phyloP scores from a whole-genome alignment of 2,329 filamentous ascomycete species.

The Colletotrichum higginsianum region DNA sequence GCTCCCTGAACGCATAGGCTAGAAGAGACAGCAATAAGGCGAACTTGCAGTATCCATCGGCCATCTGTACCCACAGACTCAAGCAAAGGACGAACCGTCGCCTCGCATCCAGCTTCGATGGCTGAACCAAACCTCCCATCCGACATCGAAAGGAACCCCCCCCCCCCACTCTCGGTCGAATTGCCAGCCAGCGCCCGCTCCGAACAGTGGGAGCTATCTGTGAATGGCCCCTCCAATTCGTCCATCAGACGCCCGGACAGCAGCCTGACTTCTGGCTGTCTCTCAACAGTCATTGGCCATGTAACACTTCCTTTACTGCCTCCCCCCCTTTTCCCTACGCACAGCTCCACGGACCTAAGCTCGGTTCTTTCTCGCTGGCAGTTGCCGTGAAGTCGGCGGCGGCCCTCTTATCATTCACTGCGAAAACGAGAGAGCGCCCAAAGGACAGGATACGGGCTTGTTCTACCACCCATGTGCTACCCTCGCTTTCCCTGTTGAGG shows the following conservation, averaged over 20 bases:
- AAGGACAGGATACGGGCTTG: slow-evolving; percentile 40
- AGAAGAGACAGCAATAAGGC: slow-evolving; percentile 27
- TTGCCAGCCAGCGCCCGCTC: slow-evolving; percentile 39
- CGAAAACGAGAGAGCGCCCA: slow-evolving; percentile 28
- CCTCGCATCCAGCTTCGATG: slow-evolving; percentile 31
- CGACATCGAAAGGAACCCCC: slow-evolving; percentile 13
- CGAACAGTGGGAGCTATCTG: slow-evolving; percentile 21
- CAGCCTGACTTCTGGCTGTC: background rate
- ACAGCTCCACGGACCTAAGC: slow-evolving; percentile 39
- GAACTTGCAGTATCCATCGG: background rate
- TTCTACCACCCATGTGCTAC: slow-evolving; percentile 44
- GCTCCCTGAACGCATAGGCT: slow-evolving; percentile 20
- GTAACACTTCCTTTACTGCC: slow-evolving; percentile 28
- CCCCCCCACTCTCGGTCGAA: slow-evolving; percentile 33
- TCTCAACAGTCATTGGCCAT: slow-evolving; percentile 39
- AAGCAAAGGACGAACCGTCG: slow-evolving; percentile 29
- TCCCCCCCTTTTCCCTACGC: slow-evolving; percentile 21
- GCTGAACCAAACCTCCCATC: slow-evolving; percentile 13
- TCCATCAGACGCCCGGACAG: slow-evolving; percentile 40
- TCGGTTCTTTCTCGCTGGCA: slow-evolving; percentile 13
- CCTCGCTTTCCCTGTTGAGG: slow-evolving; percentile 54
- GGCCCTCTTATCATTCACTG: slow-evolving; percentile 40
- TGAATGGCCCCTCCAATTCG: slow-evolving; percentile 39
- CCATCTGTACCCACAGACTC: slow-evolving; percentile 28
- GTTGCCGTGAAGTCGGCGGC: slow-evolving; percentile 3